phyloP scores from a whole-genome alignment of 352 stramenopile genomes.

The Globisporangium nodosum region DNA sequence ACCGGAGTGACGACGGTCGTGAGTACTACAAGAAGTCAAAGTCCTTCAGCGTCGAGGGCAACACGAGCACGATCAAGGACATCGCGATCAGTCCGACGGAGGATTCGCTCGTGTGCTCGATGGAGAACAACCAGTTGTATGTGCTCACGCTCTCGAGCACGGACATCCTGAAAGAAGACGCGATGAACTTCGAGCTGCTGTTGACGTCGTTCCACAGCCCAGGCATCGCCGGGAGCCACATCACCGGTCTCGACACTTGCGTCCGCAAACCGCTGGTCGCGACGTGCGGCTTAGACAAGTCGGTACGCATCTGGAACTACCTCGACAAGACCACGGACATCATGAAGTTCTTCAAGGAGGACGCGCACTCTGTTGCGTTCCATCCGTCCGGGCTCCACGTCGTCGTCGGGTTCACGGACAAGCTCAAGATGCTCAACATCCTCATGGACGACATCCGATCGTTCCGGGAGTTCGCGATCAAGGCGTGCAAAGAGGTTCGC shows the following conservation, averaged over 20 bases:
- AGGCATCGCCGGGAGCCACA: constrained; percentile 54
- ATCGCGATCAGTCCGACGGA: constrained; percentile 87
- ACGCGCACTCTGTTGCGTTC: constrained; percentile 84
- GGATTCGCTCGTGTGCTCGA: constrained; percentile 84
- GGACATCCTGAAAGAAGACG: constrained; percentile 91
- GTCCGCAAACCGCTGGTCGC: constrained; percentile 89
- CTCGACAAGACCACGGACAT: constrained; percentile 89
- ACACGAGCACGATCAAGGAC: constrained; percentile 70
- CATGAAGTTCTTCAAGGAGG: constrained; percentile 89
- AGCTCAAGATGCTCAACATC: constrained; percentile 92
- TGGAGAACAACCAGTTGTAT: constrained; percentile 90
- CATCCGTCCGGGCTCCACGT: constrained; percentile 89
- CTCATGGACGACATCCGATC: constrained; percentile 92
- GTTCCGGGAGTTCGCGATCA: constrained; percentile 90
- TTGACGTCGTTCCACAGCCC: constrained; percentile 86
- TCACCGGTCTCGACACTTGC: constrained; percentile 92
- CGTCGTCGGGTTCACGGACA: constrained; percentile 91
- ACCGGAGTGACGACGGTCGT: constrained; percentile 75
- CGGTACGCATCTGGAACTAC: constrained; percentile 94
- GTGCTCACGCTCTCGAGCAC: constrained; percentile 86
- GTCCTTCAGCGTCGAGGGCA: constrained; percentile 83
- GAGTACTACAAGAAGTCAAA: constrained; percentile 91
- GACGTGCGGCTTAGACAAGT: constrained; percentile 89
- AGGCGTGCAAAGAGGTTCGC: constrained; percentile 86
- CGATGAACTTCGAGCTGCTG: constrained; percentile 92